Evolutionary conservation across 2,329 filamentous ascomycete species (phyloP).

Genomic region (Didymella lethalis): DNA sequence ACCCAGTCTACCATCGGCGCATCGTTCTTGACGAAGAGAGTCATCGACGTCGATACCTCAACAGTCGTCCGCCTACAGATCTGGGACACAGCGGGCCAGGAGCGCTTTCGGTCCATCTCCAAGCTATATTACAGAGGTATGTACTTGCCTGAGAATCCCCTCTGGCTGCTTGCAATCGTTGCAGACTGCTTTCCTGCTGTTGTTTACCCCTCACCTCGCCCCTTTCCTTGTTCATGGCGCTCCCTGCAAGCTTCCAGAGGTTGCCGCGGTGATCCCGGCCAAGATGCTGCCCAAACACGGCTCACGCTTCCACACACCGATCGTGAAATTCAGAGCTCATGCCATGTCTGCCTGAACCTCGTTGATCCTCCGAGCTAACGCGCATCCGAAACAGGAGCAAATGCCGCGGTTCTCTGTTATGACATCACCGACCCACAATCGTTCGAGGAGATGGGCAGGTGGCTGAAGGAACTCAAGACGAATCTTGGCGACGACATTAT

Average conservation of each 20-base stretch:
- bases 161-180: not conserved
- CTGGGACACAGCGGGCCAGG: constrained; percentile 96
- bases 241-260: constrained; percentile 10
- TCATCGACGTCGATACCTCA: constrained; percentile 80
- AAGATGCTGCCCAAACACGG: constrained; percentile 22
- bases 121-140: constrained; percentile 85
- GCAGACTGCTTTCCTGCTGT: not conserved
- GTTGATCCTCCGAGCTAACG: not conserved
- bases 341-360: not conserved
- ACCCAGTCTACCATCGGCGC: constrained; percentile 60
- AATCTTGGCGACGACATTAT: constrained; percentile 81
- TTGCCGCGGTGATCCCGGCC: constrained; percentile 10
- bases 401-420: constrained; percentile 93
- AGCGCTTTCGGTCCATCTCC: constrained; percentile 93
- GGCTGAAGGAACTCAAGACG: constrained; percentile 83
- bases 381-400: constrained; percentile 67
- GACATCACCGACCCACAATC: constrained; percentile 87
- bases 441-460: constrained; percentile 90
- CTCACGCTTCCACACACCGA: constrained; percentile 2
- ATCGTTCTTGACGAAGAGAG: constrained; percentile 70
- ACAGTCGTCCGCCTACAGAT: constrained; percentile 91
- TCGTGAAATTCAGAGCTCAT: constrained; percentile 11
- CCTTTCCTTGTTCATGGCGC: constrained; percentile 14
- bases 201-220: constrained; percentile 5
- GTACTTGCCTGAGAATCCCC: constrained; percentile 17